Base-by-base conservation (phyloP, 345 rosid species). In the Citrus inodora region DNA sequence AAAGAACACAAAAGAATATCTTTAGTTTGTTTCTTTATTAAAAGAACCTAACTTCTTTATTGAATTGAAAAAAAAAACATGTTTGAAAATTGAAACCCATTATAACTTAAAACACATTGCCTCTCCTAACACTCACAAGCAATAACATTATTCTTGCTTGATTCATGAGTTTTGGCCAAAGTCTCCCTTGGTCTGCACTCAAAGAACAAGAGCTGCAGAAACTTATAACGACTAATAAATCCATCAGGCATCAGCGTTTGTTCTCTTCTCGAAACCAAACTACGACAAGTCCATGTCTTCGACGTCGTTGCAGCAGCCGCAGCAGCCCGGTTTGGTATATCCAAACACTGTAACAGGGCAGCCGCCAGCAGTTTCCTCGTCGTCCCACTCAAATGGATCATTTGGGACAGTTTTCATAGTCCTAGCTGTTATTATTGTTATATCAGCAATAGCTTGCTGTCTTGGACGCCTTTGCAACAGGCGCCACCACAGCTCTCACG, bases 391-490 rank as follows among this genome's bases (percentile, higher is more conserved):
- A 6, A 80, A 77, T 32, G 98, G 94, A 32, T 90, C 94, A 35
- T 93, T 91, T 28, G 94, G 91, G 66, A 88, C 87, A 9, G 96
- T 90, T 58, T 93, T 87, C 75, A 85, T 91, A 32, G 88, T 89
- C 24, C 84, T 91, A 42, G 91, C 89, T 21, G 88, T 88, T n/a
- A 88, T 91, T 35, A 59, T 88, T 11, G 86, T 89, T 24, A 55
- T 91, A 40, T 91, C 92, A 55, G 87, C 81, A 21, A 75, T 85
- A 35, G 91, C 94, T 77, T 88, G 92, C 80, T 88, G 83, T 56
- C 89, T 91, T 17, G 91, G 92, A 33, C 82, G 91, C 65, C 63
- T 91, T 56, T 89, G 92, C 70, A 88, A 78, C 76, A 70, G 82
- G 70, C 78, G 79, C 37, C 58, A 53, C 37, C 58, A 53, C 58